Percentiles rank a stretch among this genome's conserved stretches.
Evolutionary conservation across 1,284 basidiomycete genomes (phyloP).

Genomic region (Naganishia sp.): DNA sequence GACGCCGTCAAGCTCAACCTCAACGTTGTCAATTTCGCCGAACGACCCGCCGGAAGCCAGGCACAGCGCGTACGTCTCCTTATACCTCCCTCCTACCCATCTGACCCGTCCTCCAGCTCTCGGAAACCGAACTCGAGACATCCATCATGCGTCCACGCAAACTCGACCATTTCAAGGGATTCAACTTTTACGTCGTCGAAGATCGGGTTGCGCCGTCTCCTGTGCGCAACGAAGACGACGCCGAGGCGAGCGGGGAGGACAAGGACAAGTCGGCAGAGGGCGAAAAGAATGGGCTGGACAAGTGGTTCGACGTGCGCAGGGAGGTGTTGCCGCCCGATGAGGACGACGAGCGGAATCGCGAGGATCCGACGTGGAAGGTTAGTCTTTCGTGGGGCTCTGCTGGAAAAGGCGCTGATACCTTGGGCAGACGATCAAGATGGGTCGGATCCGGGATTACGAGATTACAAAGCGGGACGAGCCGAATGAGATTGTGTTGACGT

Average conservation of each 20-base stretch:
- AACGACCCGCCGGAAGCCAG: conserved; percentile 62
- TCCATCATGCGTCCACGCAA: conserved; percentile 30
- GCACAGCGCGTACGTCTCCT: conserved; percentile 16
- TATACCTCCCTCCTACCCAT: too few relatives aligned
- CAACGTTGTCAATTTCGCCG: conserved; percentile 82
- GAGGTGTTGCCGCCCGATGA: conserved; percentile 20
- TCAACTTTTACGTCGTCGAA: conserved; percentile 31
- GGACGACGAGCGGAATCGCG: conserved; percentile 15
- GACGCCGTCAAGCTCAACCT: conserved; percentile 88
- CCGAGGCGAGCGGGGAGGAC: background rate
- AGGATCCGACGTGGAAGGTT: conserved; percentile 28
- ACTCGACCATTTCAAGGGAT: conserved; percentile 19
- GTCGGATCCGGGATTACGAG: conserved; percentile 24
- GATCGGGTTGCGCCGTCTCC: background rate
- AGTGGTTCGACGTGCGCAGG: conserved; percentile 14
- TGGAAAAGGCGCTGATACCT: too few relatives aligned
- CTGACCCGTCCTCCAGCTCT: conserved; percentile 14
- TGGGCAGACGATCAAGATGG: conserved; percentile 11
- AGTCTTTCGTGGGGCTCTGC: background rate
- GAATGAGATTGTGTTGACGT: conserved; percentile 29
- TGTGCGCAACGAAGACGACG: conserved; percentile 1
- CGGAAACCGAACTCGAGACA: conserved; percentile 27
- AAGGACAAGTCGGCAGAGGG: background rate
- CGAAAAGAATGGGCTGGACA: conserved; percentile 20
- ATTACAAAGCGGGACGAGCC: conserved; percentile 23